Evolutionary conservation across 805 yeast genomes (phyloP).

Genomic region (Metschnikowia anglica): DNA sequence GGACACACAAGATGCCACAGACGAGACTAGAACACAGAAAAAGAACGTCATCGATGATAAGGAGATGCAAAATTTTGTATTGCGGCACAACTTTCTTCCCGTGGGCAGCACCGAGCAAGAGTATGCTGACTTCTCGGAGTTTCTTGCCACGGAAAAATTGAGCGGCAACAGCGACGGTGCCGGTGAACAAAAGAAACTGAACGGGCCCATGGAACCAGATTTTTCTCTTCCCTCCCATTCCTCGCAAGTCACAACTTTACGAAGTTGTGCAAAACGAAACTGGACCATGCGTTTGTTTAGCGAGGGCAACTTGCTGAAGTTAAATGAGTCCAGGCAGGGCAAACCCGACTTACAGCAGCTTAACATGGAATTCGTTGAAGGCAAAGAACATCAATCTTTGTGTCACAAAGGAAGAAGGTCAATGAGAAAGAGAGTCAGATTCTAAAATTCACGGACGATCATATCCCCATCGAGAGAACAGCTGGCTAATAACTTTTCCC

Average conservation of each 20-base stretch:
- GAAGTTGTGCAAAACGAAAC: conserved; percentile 6
- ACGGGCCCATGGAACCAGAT: not conserved
- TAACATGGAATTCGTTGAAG: conserved; percentile 23
- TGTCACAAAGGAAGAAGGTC: not conserved
- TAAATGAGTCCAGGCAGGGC: conserved; percentile 24
- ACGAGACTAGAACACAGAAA: conserved; percentile 15
- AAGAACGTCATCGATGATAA: conserved; percentile 55
- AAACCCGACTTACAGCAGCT: conserved; percentile 21
- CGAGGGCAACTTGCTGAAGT: conserved; percentile 29
- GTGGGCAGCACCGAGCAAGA: conserved; percentile 30
- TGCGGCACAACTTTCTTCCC: conserved; percentile 49
- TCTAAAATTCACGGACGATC: conserved; percentile 39
- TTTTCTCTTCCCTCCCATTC: conserved; percentile 23
- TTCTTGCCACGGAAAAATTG: not conserved
- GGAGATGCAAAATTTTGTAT: conserved; percentile 56
- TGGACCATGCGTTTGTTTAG: conserved; percentile 36
- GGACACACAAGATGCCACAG: conserved; percentile 19
- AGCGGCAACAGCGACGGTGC: not conserved
- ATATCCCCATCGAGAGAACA: conserved; percentile 58
- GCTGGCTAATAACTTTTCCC: conserved; percentile 41
- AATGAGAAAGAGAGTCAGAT: conserved; percentile 18
- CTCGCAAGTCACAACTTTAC: conserved; percentile 15
- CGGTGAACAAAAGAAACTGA: not conserved
- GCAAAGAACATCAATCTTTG: not conserved
- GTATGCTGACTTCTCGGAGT: conserved; percentile 33